Base-by-base conservation (phyloP, 1,139 yeast genomes). In the Debaryomyces udenii region DNA sequence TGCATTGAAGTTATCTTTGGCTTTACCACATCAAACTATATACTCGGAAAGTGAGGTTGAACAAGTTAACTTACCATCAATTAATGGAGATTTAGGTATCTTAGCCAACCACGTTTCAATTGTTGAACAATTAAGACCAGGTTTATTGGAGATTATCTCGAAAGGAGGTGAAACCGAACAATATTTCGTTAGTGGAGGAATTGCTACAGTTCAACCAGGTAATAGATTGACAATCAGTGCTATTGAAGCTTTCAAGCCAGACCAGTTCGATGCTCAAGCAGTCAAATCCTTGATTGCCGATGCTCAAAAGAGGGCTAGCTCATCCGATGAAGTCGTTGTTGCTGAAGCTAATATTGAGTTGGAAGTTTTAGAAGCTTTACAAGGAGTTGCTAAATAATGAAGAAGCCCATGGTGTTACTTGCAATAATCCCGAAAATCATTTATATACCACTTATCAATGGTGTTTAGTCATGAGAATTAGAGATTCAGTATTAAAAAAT, bases 101-200 rank as follows among this genome's bases (percentile, higher is more conserved):
- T 78, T 93, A 64, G 97, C 99, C 59, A 86, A 89, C 76, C 99
- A 93, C 81, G 96, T 93, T 63, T 99, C 99, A 61, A 84, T 88
- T 62, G 91, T 93, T 53, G 98, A 94, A 74, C 96, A 94, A 78
- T 83, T 93, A 66, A 83, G 86, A 65, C 96, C 99, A 57, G 99
- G 99, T 68, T 80, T 94, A 50, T 86, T 93, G 57, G 97, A 91
- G 71, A 82, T 93, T 62, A 83, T 89, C 56, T 90, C 88, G 66
- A 78, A 83, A 62, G 69, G 83, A 42, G 94, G 93, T 53, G 74
- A 81, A 59, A 70, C 82, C 50, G 80, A 81, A 63, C 89, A 88
- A 76, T 89, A 86, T 71, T 93, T 77, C 71, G 93, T 93, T 54
- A 83, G 96, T 50, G 99, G 99, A 52, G 99, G 99, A 51, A 86